A percentile compares a stretch with the other conserved stretches of the same genome.
phyloP scores from a whole-genome alignment of 495 filamentous ascomycete genomes.

The Aspergillus bertholletiae region DNA sequence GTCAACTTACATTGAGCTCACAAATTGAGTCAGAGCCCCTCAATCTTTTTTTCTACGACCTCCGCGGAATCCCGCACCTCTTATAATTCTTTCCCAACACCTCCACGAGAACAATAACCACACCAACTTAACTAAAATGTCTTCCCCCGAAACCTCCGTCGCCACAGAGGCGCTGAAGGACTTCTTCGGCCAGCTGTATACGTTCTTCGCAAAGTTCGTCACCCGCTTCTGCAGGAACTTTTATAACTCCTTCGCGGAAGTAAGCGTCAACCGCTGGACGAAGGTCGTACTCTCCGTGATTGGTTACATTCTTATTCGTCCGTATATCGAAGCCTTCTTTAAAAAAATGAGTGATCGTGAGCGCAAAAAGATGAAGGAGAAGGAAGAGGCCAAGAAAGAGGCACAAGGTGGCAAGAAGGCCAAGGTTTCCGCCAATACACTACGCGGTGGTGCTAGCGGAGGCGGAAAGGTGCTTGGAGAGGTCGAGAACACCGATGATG shows the following conservation, averaged over 20 bases:
- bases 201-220: conserved; percentile 19
- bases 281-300: conserved; percentile 58
- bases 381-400: conserved; percentile 39
- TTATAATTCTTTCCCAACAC: background rate
- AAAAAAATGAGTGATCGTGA: conserved; percentile 55
- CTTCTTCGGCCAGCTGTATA: conserved; percentile 35
- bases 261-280: conserved; percentile 56
- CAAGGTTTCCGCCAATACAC: conserved; percentile 57
- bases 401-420: conserved; percentile 48
- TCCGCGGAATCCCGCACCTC: background rate
- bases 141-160: conserved; percentile 21
- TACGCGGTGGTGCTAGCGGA: conserved; percentile 50
- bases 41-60: background rate
- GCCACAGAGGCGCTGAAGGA: conserved; percentile 30
- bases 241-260: conserved; percentile 47
- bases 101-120: conserved; percentile 8
- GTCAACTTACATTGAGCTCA: background rate
- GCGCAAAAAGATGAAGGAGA: conserved; percentile 47
- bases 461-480: conserved; percentile 42
- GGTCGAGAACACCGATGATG: conserved; percentile 44
- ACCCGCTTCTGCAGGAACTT: conserved; percentile 52
- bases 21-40: background rate
- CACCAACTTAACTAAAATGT: conserved; percentile 25
- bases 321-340: conserved; percentile 55
- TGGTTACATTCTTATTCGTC: conserved; percentile 62